Evolutionary conservation across 306 rosid species (phyloP).

Genomic region (Gleditsia sinensis): DNA sequence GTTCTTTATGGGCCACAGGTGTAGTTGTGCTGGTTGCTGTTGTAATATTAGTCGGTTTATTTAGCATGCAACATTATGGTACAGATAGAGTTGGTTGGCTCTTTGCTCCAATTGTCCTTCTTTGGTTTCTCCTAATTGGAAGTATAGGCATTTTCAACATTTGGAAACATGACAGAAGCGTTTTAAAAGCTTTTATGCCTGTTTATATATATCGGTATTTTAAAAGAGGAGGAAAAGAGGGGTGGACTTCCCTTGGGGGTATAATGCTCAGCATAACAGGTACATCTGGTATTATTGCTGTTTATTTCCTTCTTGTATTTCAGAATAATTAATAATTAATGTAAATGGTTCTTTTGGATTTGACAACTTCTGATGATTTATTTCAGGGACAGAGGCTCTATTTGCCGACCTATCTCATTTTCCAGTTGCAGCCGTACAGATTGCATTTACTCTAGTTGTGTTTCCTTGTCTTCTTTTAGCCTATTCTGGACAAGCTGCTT

Average conservation of each 20-base stretch:
- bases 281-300: conserved; percentile 32
- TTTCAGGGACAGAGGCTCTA: conserved; percentile 96
- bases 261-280: conserved; percentile 97
- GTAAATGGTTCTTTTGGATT: conserved; percentile 25
- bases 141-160: conserved; percentile 92
- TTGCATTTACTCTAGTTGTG: conserved; percentile 89
- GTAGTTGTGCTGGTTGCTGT: conserved; percentile 86
- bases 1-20: conserved; percentile 54
- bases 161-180: conserved; percentile 69
- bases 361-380: conserved; percentile 37
- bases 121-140: conserved; percentile 94
- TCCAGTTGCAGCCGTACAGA: conserved; percentile 94
- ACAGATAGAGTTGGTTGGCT: conserved; percentile 99
- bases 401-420: conserved; percentile 95
- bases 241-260: conserved; percentile 98
- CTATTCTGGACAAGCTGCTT: conserved; percentile 98
- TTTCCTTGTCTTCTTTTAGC: conserved; percentile 98
- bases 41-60: conserved; percentile 76
- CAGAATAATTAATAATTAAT: conserved; percentile 10
- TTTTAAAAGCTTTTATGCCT: conserved; percentile 87
- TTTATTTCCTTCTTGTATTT: conserved; percentile 28
- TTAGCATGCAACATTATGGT: conserved; percentile 95
- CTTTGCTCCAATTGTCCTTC: conserved; percentile 95
- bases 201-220: conserved; percentile 77
- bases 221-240: conserved; percentile 66